Evolutionary conservation across 2,329 filamentous ascomycete genomes (phyloP), one percentile per base, ranked within the genome.

Genomic region (Penicillium fuscoglaucum): DNA sequence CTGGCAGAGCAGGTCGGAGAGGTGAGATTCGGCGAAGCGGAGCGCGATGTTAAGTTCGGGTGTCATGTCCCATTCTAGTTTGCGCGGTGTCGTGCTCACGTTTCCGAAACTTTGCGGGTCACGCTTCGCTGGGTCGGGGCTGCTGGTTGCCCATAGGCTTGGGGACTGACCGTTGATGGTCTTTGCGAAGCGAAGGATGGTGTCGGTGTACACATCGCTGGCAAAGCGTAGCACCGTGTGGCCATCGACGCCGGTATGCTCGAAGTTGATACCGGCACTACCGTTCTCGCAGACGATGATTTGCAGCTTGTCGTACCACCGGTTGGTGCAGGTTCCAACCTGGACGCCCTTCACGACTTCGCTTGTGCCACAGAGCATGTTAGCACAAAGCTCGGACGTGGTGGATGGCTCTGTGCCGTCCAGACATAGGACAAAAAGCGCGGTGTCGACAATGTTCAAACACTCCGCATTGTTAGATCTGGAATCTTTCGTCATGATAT

Each of bases 281-380:
- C 95, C 95, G 76, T 98, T 99, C 79, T 96, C 96, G 82, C 95
- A 98, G 51, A 99, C 95, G 55, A 99, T 98, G 62, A 99, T 97
- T 73, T 99, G 95, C 48, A 99, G 82, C 79, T 99, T 99, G 78
- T 99, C 95, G 71, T 99, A 99, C 95, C 95, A 99, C 61, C 95
- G 84, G 76, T 99, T 99, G 15, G 93, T 97, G 78, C 95, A 99
- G 2, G 95, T 98, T 31, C 95, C 95, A 45, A 97, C 92, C 76
- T 99, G 95, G 2, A 99, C 90, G 5, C 95, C 95, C 71, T 89
- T 90, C 69, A 96, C 90, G 13, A 98, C 88, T 70, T 95, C 88
- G 67, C 89, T 96, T 0, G 92, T 96, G 45, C 95, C 95, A 70
- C 95, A 98, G 13, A 99, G 89, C 93, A 99, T 98, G 75, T 98